These are phyloP conservation scores for Coelastrella sp. DNA, from an alignment of 139 green algal species.

Conservation along the genomic window DNA sequence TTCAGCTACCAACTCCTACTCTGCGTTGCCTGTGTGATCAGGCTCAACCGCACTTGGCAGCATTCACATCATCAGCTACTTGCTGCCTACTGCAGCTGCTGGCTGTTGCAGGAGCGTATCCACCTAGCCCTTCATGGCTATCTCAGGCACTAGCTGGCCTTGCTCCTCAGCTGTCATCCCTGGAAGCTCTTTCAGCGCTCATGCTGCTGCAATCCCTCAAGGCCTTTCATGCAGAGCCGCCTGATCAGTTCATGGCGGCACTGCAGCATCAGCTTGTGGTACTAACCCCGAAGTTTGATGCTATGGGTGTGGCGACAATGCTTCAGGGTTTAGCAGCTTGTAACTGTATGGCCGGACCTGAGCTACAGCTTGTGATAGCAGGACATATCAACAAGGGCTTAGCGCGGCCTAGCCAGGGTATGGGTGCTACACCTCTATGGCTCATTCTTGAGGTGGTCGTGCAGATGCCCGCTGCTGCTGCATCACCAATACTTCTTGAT, in stretches of 20 bases:
- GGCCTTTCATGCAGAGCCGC: neutral
- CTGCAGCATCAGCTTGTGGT: constrained; percentile 9
- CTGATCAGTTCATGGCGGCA: neutral
- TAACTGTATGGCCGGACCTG: neutral
- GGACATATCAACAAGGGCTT: constrained; percentile 3
- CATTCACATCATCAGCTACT: constrained; percentile 1
- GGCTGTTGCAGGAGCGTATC: constrained; percentile 13
- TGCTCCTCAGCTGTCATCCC: neutral
- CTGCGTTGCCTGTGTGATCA: neutral
- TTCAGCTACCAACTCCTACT: neutral
- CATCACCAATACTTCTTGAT: neutral
- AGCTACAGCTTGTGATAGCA: constrained; percentile 14
- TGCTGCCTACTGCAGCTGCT: constrained; percentile 36
- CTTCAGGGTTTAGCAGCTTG: neutral
- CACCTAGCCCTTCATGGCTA: neutral
- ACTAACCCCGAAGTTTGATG: constrained; percentile 8
- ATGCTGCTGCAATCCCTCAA: constrained; percentile 17
- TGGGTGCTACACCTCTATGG: constrained; percentile 28
- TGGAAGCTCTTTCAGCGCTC: neutral
- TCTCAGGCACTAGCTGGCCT: neutral
- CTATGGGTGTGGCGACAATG: constrained; percentile 13
- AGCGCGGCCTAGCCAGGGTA: constrained; percentile 16
- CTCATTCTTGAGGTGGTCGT: neutral
- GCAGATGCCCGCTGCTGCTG: neutral
- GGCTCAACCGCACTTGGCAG: neutral